Conservation (phyloP, 257 asterid genomes). For the Solanum arcanum region DNA sequence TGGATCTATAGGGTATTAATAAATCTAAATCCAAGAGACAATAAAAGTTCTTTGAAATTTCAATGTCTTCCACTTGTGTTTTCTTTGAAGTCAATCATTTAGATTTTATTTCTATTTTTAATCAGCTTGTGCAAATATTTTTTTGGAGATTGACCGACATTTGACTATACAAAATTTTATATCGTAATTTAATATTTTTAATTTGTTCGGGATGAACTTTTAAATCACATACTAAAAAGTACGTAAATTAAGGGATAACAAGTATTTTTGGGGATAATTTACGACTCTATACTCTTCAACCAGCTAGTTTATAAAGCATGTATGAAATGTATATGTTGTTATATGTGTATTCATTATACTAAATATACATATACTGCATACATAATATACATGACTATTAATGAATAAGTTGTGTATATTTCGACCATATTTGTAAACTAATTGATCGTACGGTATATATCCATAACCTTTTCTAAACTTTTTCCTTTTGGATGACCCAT, state of each 20-base stretch:
- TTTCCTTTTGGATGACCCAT: background rate
- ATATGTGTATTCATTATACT: background rate
- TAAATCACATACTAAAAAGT: background rate
- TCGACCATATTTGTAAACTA: background rate
- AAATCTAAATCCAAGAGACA: conserved; percentile 21
- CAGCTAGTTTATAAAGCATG: background rate
- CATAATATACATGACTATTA: background rate
- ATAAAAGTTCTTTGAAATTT: conserved; percentile 1
- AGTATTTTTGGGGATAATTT: background rate
- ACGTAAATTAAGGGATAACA: background rate
- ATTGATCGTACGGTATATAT: background rate
- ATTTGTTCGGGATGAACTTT: background rate
- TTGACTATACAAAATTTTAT: background rate
- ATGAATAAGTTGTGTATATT: background rate
- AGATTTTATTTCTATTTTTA: background rate
- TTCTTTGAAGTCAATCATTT: background rate
- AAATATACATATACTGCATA: background rate
- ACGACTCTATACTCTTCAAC: background rate
- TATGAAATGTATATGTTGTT: background rate
- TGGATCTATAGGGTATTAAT: background rate
- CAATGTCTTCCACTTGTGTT: conserved; percentile 19
- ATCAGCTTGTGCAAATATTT: background rate
- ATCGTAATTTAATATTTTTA: background rate
- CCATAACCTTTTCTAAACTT: background rate
- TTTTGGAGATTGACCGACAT: background rate